Conservation (phyloP, 2,329 filamentous ascomycete genomes). For the Cucurbitaria berberidis region DNA sequence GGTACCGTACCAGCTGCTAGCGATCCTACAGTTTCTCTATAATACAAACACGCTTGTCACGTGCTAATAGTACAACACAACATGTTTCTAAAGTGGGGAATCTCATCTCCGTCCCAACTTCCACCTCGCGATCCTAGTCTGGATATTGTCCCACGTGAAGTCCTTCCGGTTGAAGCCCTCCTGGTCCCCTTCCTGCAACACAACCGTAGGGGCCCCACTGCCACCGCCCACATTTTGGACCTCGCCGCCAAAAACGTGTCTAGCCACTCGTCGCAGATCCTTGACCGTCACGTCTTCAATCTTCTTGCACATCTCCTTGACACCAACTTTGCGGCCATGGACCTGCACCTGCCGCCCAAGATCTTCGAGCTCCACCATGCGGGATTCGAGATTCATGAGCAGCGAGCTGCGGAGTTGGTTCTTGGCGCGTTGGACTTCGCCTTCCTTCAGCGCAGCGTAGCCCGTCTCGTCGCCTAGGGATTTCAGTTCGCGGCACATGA, state of each 20-base stretch:
- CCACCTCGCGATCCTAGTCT: constrained; percentile 84
- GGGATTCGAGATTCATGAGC: constrained; percentile 95
- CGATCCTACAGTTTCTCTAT: not conserved
- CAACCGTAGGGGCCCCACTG: constrained; percentile 89
- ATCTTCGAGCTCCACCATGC: constrained; percentile 98
- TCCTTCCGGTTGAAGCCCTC: constrained; percentile 70
- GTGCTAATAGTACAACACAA: not conserved
- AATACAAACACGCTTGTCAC: not conserved
- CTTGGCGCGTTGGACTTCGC: constrained; percentile 90
- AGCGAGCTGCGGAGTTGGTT: constrained; percentile 91
- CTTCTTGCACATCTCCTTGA: constrained; percentile 87
- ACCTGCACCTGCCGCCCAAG: constrained; percentile 94
- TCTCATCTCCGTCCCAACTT: constrained; percentile 70
- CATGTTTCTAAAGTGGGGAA: not conserved
- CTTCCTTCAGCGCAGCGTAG: constrained; percentile 71
- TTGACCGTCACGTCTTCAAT: constrained; percentile 82
- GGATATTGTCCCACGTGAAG: constrained; percentile 86
- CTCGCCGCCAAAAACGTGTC: constrained; percentile 75
- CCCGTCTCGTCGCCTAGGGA: constrained; percentile 77
- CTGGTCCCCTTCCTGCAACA: constrained; percentile 87
- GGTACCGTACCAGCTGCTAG: not conserved
- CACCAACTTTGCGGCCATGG: constrained; percentile 90
- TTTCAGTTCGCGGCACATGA: constrained; percentile 90
- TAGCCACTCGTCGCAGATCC: constrained; percentile 83
- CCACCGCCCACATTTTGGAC: constrained; percentile 77